Evolutionary conservation across 192 early-diverging fungal species (phyloP).

Genomic region (Kappamyces sp.): DNA sequence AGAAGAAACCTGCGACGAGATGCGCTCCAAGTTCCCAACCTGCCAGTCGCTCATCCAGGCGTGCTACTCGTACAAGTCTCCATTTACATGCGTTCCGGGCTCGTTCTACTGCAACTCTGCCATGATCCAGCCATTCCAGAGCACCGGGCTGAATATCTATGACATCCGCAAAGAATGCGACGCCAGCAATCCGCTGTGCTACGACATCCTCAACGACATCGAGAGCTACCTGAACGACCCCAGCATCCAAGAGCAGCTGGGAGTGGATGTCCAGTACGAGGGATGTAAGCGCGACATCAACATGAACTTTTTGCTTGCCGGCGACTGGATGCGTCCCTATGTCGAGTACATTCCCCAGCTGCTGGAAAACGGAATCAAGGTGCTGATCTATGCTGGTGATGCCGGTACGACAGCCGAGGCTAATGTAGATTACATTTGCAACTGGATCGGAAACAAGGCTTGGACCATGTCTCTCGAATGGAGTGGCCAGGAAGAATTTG

Average conservation of each 20-base stretch:
- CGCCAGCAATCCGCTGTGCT: constrained; percentile 75
- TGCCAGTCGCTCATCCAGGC: constrained; percentile 61
- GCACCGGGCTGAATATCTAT: constrained; percentile 82
- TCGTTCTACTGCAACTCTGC: constrained; percentile 70
- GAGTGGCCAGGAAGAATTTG: constrained; percentile 30
- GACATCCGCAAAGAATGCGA: constrained; percentile 88
- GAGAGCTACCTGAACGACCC: constrained; percentile 42
- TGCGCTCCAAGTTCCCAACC: constrained; percentile 57
- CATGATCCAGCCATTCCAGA: constrained; percentile 64
- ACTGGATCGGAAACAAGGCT: constrained; percentile 42
- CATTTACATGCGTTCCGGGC: constrained; percentile 72
- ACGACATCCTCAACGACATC: constrained; percentile 32
- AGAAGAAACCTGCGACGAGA: constrained; percentile 57
- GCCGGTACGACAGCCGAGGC: constrained; percentile 7
- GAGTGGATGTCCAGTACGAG: constrained; percentile 38
- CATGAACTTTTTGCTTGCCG: constrained; percentile 29
- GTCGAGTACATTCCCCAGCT: constrained; percentile 25
- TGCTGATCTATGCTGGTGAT: constrained; percentile 47
- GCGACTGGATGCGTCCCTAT: constrained; percentile 43
- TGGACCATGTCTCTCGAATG: constrained; percentile 43
- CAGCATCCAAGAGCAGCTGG: constrained; percentile 46
- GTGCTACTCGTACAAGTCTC: constrained; percentile 69
- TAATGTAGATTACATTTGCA: constrained; percentile 33
- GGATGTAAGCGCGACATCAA: constrained; percentile 51
- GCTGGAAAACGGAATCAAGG: constrained; percentile 30